Evolutionary conservation across 2,329 filamentous ascomycete genomes (phyloP).

Genomic region (Dothistroma septosporum): DNA sequence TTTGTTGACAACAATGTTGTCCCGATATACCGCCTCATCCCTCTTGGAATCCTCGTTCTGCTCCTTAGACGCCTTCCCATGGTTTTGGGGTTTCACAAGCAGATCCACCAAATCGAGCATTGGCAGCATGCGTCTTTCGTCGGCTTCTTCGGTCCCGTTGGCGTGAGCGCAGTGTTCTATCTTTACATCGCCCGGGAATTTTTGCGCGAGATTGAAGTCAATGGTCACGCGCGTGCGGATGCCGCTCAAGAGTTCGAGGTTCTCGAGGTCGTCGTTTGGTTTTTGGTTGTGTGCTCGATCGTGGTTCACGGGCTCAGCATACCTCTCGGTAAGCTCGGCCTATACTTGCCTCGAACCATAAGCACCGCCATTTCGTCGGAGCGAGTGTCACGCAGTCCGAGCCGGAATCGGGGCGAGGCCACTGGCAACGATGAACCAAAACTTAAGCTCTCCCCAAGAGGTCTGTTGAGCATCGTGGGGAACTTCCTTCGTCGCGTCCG

Average conservation of each 20-base stretch:
- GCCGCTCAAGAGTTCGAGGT: constrained; percentile 62
- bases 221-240: constrained; percentile 61
- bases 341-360: constrained; percentile 61
- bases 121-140: constrained; percentile 75
- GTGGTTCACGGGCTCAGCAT: constrained; percentile 81
- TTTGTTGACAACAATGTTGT: constrained; percentile 68
- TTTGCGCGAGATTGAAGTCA: constrained; percentile 54
- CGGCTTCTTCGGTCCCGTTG: constrained; percentile 90
- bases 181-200: constrained; percentile 78
- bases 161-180: constrained; percentile 87
- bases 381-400: constrained; percentile 26
- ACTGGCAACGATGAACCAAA: background rate
- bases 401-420: constrained; percentile 4
- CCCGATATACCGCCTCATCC: constrained; percentile 67
- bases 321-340: constrained; percentile 64
- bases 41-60: constrained; percentile 70
- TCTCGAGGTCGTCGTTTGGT: constrained; percentile 76
- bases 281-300: constrained; percentile 75
- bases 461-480: background rate
- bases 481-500: constrained; percentile 5
- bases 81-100: constrained; percentile 67
- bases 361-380: constrained; percentile 50
- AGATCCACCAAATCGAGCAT: constrained; percentile 73
- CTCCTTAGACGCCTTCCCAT: constrained; percentile 73
- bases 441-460: background rate